Conservation (phyloP, 768 basidiomycete genomes). For the Sarcodon aspratus region DNA sequence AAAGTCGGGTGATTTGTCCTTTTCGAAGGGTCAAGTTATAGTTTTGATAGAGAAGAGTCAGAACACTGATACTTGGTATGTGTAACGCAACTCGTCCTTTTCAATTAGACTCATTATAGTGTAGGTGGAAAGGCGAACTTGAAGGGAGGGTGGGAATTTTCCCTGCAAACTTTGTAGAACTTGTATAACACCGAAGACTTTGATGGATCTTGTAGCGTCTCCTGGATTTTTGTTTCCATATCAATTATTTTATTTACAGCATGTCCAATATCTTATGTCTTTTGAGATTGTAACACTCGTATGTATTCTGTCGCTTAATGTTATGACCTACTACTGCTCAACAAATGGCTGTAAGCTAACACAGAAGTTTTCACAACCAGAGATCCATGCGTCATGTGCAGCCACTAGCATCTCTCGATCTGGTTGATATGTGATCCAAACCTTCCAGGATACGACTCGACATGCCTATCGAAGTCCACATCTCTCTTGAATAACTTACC, state of each 20-base stretch:
- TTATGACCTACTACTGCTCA: no score
- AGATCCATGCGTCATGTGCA: no score
- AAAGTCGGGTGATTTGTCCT: conserved; percentile 65
- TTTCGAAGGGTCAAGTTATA: conserved; percentile 68
- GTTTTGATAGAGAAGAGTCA: conserved; percentile 56
- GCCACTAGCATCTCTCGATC: no score
- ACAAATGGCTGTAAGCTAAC: no score
- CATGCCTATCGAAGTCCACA: conserved; percentile 12
- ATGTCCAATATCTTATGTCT: no score
- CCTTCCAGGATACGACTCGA: no score
- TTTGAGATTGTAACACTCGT: no score
- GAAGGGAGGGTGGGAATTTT: conserved; percentile 54
- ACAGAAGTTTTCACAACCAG: no score
- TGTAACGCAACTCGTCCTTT: not conserved
- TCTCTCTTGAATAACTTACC: conserved; percentile 16
- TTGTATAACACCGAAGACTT: conserved; percentile 20
- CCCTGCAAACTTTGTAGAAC: conserved; percentile 78
- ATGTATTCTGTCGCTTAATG: not conserved
- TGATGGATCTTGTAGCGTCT: no score
- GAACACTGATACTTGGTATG: conserved; percentile 66
- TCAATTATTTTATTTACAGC: no score
- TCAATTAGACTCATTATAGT: not conserved
- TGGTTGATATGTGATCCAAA: no score
- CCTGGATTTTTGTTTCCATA: no score
- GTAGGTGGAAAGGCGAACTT: conserved; percentile 72